These are phyloP conservation scores for Penicillium crystallinum DNA, from an alignment of 495 filamentous ascomycete genomes.

Conservation along the genomic window DNA sequence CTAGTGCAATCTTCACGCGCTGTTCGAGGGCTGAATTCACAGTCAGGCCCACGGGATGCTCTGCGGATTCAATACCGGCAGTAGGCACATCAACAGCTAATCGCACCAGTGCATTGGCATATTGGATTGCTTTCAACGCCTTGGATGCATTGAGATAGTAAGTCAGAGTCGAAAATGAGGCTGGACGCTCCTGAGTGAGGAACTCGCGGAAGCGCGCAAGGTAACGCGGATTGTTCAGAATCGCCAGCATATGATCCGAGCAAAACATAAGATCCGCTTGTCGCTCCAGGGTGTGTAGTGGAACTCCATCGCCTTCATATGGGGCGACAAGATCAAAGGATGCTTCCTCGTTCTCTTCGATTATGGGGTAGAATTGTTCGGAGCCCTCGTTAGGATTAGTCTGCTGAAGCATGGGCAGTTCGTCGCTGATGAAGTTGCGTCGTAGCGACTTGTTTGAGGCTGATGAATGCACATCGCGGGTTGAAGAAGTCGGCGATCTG, in stretches of 20 bases:
- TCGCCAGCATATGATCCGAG: slow-evolving; percentile 52
- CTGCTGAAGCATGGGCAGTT: slow-evolving; percentile 29
- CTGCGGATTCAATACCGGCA: slow-evolving; percentile 42
- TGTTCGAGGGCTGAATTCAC: slow-evolving; percentile 51
- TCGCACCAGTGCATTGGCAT: slow-evolving; percentile 59
- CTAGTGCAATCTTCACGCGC: slow-evolving; percentile 54
- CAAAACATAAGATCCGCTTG: slow-evolving; percentile 61
- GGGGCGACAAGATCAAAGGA: slow-evolving; percentile 34
- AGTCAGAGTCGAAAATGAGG: slow-evolving; percentile 60
- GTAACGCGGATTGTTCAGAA: slow-evolving; percentile 60
- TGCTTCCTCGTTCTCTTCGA: slow-evolving; percentile 17
- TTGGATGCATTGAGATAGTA: slow-evolving; percentile 64
- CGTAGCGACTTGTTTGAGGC: slow-evolving; percentile 23
- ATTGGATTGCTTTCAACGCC: slow-evolving; percentile 63
- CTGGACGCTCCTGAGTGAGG: slow-evolving; percentile 64
- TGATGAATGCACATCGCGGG: slow-evolving; percentile 9
- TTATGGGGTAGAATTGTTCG: slow-evolving; percentile 26
- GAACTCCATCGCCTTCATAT: slow-evolving; percentile 14
- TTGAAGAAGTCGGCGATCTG: slow-evolving; percentile 6
- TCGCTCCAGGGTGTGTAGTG: slow-evolving; percentile 46
- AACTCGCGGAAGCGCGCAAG: slow-evolving; percentile 60
- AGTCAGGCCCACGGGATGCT: slow-evolving; percentile 39
- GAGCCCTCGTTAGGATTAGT: slow-evolving; percentile 27
- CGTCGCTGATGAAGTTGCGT: slow-evolving; percentile 21
- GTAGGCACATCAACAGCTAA: slow-evolving; percentile 25